These are phyloP conservation scores for Gaeumannomyces tritici DNA, from an alignment of 2,329 filamentous ascomycete genomes.

Conservation along the genomic window DNA sequence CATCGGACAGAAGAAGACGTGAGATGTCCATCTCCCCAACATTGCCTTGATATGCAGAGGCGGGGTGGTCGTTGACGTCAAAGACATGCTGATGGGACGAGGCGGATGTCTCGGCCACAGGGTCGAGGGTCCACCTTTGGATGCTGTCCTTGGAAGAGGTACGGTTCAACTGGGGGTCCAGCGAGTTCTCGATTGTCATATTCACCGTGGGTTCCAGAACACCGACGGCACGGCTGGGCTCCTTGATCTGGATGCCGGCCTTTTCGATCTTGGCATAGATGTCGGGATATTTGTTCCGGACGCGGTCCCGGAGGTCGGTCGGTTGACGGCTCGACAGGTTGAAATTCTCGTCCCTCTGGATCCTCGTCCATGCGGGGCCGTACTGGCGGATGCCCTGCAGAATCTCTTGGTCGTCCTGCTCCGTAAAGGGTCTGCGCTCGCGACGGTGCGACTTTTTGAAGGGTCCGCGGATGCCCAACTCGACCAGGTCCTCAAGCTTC, in stretches of 20 bases:
- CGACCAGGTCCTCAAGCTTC: conserved; percentile 31
- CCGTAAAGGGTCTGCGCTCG: conserved; percentile 50
- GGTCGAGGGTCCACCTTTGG: conserved; percentile 26
- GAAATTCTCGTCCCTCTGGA: conserved; percentile 50
- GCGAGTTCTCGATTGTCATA: conserved; percentile 36
- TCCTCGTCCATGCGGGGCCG: conserved; percentile 56
- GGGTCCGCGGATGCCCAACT: conserved; percentile 50
- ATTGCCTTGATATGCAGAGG: conserved; percentile 28
- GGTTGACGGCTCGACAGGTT: conserved; percentile 49
- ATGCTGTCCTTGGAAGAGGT: conserved; percentile 37
- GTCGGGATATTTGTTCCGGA: conserved; percentile 54
- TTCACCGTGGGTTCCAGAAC: conserved; percentile 42
- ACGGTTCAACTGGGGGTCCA: conserved; percentile 30
- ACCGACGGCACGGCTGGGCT: conserved; percentile 29
- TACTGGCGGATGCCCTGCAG: conserved; percentile 49
- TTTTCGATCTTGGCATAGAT: conserved; percentile 49
- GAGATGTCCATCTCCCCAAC: conserved; percentile 54
- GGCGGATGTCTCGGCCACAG: background rate
- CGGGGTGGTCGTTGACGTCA: conserved; percentile 33
- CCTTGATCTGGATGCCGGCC: conserved; percentile 36
- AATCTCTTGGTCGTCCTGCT: conserved; percentile 54
- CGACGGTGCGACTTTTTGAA: conserved; percentile 54
- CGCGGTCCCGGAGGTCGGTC: conserved; percentile 52
- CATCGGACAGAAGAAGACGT: conserved; percentile 47
- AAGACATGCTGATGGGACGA: conserved; percentile 16